phyloP scores from a whole-genome alignment of 306 rosid genomes.

The Cajanus cajan region DNA sequence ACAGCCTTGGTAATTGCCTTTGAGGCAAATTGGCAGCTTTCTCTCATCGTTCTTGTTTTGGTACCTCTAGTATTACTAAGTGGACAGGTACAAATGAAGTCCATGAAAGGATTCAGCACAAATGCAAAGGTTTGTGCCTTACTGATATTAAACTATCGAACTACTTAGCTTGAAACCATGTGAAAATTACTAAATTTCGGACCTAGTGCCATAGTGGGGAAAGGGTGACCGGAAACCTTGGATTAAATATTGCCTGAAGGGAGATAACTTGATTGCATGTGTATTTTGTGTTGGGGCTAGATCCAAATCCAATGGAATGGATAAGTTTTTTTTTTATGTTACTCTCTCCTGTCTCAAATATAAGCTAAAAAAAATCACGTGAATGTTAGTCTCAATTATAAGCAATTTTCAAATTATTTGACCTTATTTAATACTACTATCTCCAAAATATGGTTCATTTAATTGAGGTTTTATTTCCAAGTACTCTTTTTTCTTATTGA shows the following conservation, averaged over 20 bases:
- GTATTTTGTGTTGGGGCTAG: neutral
- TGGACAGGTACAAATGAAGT: slow-evolving; percentile 54
- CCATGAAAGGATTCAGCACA: slow-evolving; percentile 60
- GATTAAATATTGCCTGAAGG: neutral
- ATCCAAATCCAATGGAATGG: neutral
- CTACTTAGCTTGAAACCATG: neutral
- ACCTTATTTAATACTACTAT: no score
- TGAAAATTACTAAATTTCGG: neutral
- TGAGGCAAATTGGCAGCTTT: slow-evolving; percentile 66
- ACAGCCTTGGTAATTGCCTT: slow-evolving; percentile 63
- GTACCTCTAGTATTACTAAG: slow-evolving; percentile 55
- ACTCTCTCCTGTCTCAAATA: no score
- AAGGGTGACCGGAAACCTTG: no score
- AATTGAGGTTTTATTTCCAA: no score
- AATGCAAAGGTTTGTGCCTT: slow-evolving; percentile 60
- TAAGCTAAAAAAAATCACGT: no score
- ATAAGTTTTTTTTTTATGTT: neutral
- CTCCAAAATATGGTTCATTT: no score
- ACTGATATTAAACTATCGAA: neutral
- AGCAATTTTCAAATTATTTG: no score
- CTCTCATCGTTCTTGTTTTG: slow-evolving; percentile 57
- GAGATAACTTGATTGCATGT: neutral
- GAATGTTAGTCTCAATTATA: no score
- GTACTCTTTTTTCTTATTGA: no score
- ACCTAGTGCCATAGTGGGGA: neutral